phyloP scores from a whole-genome alignment of 352 stramenopile genomes.

The Peronospora belbahrii region DNA sequence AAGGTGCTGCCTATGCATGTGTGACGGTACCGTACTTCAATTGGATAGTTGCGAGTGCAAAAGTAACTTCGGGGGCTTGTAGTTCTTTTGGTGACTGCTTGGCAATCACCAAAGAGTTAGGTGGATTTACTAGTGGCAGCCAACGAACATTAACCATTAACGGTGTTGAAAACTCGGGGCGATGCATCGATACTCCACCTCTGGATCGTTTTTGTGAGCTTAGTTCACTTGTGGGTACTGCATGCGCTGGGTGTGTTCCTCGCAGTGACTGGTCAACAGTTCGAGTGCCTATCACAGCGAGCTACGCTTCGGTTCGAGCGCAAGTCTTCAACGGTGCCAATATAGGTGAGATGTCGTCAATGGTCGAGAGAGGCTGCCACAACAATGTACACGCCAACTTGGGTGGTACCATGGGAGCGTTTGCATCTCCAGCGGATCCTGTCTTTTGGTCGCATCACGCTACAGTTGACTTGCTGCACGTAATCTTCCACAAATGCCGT shows the following conservation, averaged over 20 bases:
- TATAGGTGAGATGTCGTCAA: slow-evolving; percentile 49
- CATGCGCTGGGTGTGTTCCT: slow-evolving; percentile 43
- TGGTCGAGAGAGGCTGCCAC: slow-evolving; percentile 46
- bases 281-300: slow-evolving; percentile 25
- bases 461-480: slow-evolving; percentile 55
- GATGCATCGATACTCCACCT: slow-evolving; percentile 29
- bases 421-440: slow-evolving; percentile 46
- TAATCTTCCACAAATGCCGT: slow-evolving; percentile 64
- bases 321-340: slow-evolving; percentile 41
- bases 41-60: slow-evolving; percentile 48
- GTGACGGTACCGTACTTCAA: slow-evolving; percentile 81
- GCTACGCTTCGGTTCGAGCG: slow-evolving; percentile 39
- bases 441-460: slow-evolving; percentile 76
- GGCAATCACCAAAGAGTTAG: slow-evolving; percentile 33
- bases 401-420: slow-evolving; percentile 44
- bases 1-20: slow-evolving; percentile 46
- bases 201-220: slow-evolving; percentile 57
- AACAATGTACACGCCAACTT: slow-evolving; percentile 58
- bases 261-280: slow-evolving; percentile 33
- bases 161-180: slow-evolving; percentile 31
- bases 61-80: slow-evolving; percentile 35
- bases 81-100: slow-evolving; percentile 41
- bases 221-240: slow-evolving; percentile 3
- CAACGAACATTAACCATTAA: slow-evolving; percentile 40
- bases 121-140: slow-evolving; percentile 21